Base-by-base conservation (phyloP, 495 filamentous ascomycete species). In the Sordaria brevicollis region DNA sequence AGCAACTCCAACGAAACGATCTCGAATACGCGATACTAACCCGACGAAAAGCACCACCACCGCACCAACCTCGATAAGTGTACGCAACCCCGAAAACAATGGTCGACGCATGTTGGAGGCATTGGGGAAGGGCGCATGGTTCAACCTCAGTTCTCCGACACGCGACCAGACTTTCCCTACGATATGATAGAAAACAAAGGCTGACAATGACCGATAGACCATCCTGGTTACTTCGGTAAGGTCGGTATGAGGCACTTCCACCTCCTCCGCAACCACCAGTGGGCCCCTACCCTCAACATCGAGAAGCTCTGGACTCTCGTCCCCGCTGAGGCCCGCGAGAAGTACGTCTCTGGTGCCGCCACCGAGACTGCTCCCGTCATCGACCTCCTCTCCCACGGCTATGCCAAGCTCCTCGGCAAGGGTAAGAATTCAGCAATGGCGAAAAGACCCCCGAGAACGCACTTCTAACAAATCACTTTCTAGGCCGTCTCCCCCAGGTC, bases 211-310 rank as follows among this genome's bases (percentile, higher is more conserved):
- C 37, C 38, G 67, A 38, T 43, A 78, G 77, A 79, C 77, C 77
- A 79, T 69, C 77, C 77, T 34, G 77, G 77, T 79, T 79, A 79
- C 77, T 79, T 79, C 74, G 77, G 77, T 67, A 79, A 79, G 77
- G 77, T 79, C 68, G 77, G 77, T 69, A 79, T 79, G 77, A 79
- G 77, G 67, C 77, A 75, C 65, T 79, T 77, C 77, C 77, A 79
- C 66, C 76, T 76, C 17, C 74, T 76, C 65, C 77, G 74, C 73
- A 79, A 79, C 76, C 77, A 79, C 68, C 37, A 75, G 34, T 79
- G 77, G 77, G 74, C 76, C 21, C 77, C 77, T 34, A 79, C 68
- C 57, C 76, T 79, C 77, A 79, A 79, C 77, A 77, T 79, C 68
- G 77, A 79, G 65, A 79, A 79, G 77, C 74, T 79, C 65, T 79